phyloP scores from a whole-genome alignment of 2,329 filamentous ascomycete species.

The Torrubiellomyces zombiae region DNA sequence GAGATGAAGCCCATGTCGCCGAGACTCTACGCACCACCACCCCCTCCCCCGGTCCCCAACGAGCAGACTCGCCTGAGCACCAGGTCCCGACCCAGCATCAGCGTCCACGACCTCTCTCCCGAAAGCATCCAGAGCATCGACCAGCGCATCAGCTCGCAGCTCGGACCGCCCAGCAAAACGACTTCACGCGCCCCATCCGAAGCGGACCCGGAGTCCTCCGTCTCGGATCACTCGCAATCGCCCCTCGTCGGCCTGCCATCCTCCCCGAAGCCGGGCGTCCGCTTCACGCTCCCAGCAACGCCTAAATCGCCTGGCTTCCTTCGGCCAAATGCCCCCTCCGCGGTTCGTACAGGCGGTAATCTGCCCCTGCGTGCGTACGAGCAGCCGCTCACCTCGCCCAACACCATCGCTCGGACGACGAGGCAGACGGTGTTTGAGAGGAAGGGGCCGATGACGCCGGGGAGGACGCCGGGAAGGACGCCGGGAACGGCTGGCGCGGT shows the following conservation, averaged over 20 bases:
- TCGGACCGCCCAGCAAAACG: constrained; percentile 14
- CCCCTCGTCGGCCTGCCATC: constrained; percentile 34
- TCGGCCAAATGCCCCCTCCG: constrained; percentile 31
- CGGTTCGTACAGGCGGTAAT: constrained; percentile 37
- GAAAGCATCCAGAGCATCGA: constrained; percentile 32
- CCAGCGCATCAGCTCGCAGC: constrained; percentile 31
- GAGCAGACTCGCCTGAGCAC: constrained; percentile 23
- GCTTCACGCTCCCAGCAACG: constrained; percentile 22
- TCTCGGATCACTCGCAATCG: constrained; percentile 31
- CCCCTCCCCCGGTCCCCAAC: constrained; percentile 38
- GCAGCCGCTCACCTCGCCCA: constrained; percentile 34
- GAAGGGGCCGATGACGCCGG: constrained; percentile 34
- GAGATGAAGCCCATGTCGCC: constrained; percentile 42
- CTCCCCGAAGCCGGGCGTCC: constrained; percentile 20
- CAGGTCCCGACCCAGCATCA: constrained; percentile 10
- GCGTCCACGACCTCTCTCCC: constrained; percentile 22
- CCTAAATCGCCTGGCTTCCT: constrained; percentile 37
- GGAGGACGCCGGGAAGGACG: constrained; percentile 39
- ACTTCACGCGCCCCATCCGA: constrained; percentile 23
- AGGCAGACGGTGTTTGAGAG: constrained; percentile 52
- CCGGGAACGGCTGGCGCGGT: constrained; percentile 45
- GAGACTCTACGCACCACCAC: constrained; percentile 38
- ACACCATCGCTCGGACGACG: constrained; percentile 27
- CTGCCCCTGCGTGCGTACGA: constrained; percentile 48
- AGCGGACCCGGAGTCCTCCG: constrained; percentile 32